phyloP scores from a whole-genome alignment of 140 eudicot genomes.

The Bidens hawaiensis region DNA sequence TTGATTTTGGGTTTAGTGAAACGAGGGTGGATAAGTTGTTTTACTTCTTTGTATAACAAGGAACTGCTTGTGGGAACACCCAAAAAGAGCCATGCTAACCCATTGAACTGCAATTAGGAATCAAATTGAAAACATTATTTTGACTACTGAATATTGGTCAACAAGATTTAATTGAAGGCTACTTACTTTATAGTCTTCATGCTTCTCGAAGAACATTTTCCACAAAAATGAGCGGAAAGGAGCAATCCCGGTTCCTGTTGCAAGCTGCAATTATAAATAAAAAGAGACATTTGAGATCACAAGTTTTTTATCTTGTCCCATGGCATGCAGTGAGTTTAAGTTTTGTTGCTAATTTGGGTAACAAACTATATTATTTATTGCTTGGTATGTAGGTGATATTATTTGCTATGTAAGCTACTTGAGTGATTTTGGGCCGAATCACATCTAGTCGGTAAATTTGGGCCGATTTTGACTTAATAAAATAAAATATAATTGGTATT shows the following conservation, averaged over 20 bases:
- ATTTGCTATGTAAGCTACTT: too few species aligned
- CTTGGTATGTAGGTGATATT: too few species aligned
- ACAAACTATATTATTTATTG: too few species aligned
- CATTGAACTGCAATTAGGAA: conserved; percentile 68
- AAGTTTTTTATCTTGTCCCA: too few species aligned
- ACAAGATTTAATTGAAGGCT: background rate
- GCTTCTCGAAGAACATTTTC: conserved; percentile 99
- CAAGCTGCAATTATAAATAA: conserved; percentile 66
- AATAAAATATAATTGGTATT: too few species aligned
- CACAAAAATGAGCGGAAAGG: conserved; percentile 98
- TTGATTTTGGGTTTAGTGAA: background rate
- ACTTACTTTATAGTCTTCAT: conserved; percentile 92
- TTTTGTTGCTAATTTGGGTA: too few species aligned
- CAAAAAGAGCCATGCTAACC: conserved; percentile 99
- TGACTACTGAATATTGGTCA: conserved; percentile 6
- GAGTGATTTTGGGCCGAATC: too few species aligned
- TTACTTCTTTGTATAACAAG: conserved; percentile 91
- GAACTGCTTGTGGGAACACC: conserved; percentile 99
- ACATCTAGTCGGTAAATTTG: too few species aligned
- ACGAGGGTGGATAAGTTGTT: background rate
- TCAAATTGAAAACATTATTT: conserved; percentile 3
- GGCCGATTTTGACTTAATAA: too few species aligned
- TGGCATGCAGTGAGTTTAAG: too few species aligned
- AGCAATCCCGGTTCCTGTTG: conserved; percentile 98
- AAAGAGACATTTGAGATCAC: background rate